Conservation (phyloP, 352 stramenopile species). For the Globisporangium perplexum region DNA sequence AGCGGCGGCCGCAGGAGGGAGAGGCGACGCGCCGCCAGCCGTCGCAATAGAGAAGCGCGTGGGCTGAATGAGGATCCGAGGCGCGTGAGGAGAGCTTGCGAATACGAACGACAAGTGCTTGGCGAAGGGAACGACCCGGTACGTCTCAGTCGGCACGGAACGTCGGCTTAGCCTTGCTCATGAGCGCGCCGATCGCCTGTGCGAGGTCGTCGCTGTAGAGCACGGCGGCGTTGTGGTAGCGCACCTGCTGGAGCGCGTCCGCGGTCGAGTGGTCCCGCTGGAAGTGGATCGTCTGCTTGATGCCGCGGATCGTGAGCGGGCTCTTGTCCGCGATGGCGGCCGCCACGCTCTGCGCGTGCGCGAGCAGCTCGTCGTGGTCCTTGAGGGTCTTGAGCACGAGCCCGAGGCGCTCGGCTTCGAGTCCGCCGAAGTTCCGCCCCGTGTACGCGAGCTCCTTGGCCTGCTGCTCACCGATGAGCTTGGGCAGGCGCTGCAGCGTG, state of each 20-base stretch:
- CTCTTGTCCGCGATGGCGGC: slow-evolving; percentile 76
- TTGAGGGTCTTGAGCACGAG: slow-evolving; percentile 71
- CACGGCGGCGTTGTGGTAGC: slow-evolving; percentile 80
- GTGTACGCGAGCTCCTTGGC: slow-evolving; percentile 86
- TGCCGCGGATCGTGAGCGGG: slow-evolving; percentile 78
- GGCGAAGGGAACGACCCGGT: too few species aligned
- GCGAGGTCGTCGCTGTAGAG: slow-evolving; percentile 84
- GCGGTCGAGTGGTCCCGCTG: slow-evolving; percentile 78
- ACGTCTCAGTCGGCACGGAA: slow-evolving; percentile 72
- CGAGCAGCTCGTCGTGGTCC: slow-evolving; percentile 52
- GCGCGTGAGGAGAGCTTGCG: too few species aligned
- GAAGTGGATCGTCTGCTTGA: slow-evolving; percentile 88
- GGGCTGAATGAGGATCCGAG: not conserved
- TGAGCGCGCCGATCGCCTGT: slow-evolving; percentile 60
- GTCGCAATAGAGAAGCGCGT: not conserved
- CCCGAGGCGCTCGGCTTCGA: slow-evolving; percentile 69
- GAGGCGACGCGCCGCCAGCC: too few species aligned
- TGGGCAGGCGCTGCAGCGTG: slow-evolving; percentile 82
- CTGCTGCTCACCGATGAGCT: slow-evolving; percentile 78
- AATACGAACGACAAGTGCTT: not conserved
- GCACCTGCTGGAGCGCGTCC: slow-evolving; percentile 73
- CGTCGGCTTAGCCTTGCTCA: slow-evolving; percentile 56
- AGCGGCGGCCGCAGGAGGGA: not conserved
- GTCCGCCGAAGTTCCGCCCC: slow-evolving; percentile 67
- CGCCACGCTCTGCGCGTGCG: slow-evolving; percentile 48